Evolutionary conservation across 768 basidiomycete species (phyloP).

Genomic region (Pleurotus sapidus): DNA sequence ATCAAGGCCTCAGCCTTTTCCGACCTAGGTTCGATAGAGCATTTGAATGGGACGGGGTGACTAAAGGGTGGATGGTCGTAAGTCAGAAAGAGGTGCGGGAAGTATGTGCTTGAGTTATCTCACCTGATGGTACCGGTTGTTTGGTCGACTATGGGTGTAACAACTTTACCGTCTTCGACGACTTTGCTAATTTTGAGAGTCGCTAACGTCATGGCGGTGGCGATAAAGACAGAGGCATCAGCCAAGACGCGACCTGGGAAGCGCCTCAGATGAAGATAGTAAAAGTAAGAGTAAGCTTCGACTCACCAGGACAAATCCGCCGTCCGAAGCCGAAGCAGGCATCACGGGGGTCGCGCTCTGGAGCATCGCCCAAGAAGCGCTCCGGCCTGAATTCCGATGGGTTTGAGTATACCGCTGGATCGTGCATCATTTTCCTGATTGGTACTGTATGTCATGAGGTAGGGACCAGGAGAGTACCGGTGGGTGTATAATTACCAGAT

Average conservation of each 20-base stretch:
- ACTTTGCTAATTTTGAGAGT: constrained; percentile 35
- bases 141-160: constrained; percentile 37
- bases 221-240: constrained; percentile 39
- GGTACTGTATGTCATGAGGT: neutral
- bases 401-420: constrained; percentile 14
- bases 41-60: constrained; percentile 39
- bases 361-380: constrained; percentile 14
- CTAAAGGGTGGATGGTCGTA: constrained; percentile 18
- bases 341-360: constrained; percentile 31
- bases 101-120: neutral
- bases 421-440: constrained; percentile 20
- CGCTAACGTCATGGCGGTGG: constrained; percentile 37
- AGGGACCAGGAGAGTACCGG: neutral
- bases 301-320: constrained; percentile 17
- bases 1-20: constrained; percentile 35
- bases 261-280: too few species aligned
- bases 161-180: constrained; percentile 19
- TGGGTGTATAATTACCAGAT: constrained; percentile 9
- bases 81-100: neutral
- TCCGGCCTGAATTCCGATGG: constrained; percentile 19
- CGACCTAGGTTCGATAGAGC: constrained; percentile 37
- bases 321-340: constrained; percentile 47
- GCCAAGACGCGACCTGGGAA: constrained; percentile 32
- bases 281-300: too few species aligned
- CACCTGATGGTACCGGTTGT: constrained; percentile 47